These are phyloP conservation scores for Neckera pumila DNA, from an alignment of 225 moss, liverwort and hornwort species.

Conservation along the genomic window DNA sequence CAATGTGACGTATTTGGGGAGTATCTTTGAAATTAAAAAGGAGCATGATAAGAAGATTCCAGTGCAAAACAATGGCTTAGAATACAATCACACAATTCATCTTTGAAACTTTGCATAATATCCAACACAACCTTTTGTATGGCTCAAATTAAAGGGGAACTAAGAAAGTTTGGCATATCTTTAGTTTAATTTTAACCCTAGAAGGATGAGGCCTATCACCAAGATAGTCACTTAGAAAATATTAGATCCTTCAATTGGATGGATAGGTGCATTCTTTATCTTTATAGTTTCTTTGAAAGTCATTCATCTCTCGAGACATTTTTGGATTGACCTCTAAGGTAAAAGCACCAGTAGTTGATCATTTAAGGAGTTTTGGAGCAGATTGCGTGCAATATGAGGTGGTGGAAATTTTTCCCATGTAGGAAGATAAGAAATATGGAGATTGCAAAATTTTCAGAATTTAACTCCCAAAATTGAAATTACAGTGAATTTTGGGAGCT, in stretches of 20 bases:
- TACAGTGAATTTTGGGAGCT: too few species aligned
- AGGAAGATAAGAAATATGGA: too few species aligned
- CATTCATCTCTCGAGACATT: not conserved
- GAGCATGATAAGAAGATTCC: not conserved
- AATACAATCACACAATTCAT: not conserved
- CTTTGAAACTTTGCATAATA: not conserved
- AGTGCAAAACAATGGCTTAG: not conserved
- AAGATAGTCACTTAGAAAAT: not conserved
- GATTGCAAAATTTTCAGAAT: too few species aligned
- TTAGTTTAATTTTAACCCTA: not conserved
- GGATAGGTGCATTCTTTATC: not conserved
- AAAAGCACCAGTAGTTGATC: too few species aligned
- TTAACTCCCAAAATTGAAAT: too few species aligned
- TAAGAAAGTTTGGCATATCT: not conserved
- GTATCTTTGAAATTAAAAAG: not conserved
- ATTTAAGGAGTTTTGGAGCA: too few species aligned
- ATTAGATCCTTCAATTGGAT: not conserved
- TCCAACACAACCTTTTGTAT: not conserved
- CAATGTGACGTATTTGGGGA: not conserved
- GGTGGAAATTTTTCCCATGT: too few species aligned
- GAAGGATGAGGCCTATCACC: not conserved
- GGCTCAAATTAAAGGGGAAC: not conserved
- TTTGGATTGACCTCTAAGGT: fast-evolving
- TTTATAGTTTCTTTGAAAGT: not conserved
- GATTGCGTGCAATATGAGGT: too few species aligned